phyloP scores from a whole-genome alignment of 345 rosid genomes.

The Corymbia maculata region DNA sequence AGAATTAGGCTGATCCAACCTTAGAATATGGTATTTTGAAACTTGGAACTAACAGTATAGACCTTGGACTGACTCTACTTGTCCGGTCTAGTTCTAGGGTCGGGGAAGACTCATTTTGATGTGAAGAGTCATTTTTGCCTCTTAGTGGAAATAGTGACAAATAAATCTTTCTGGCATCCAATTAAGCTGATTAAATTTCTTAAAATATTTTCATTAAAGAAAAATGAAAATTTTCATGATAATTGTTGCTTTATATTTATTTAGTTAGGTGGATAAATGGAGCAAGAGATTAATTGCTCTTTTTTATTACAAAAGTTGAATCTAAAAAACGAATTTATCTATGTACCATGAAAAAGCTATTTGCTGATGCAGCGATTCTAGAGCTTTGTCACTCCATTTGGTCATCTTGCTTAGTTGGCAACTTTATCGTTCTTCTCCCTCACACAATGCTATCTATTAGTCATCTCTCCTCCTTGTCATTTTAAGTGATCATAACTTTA shows the following conservation, averaged over 20 bases:
- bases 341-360: too few relatives aligned
- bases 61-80: too few relatives aligned
- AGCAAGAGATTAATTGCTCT: background rate
- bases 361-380: background rate
- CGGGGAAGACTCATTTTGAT: too few relatives aligned
- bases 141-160: background rate
- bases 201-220: background rate
- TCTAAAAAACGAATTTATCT: background rate
- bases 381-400: background rate
- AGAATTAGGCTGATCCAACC: too few relatives aligned
- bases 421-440: background rate
- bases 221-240: background rate
- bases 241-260: background rate
- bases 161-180: background rate
- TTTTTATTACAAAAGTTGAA: background rate
- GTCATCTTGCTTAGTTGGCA: background rate
- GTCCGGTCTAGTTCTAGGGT: too few relatives aligned
- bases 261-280: background rate
- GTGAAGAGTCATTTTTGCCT: background rate
- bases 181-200: background rate
- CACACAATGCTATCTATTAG: background rate
- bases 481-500: background rate
- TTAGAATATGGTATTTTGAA: too few relatives aligned
- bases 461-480: background rate
- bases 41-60: fast-evolving